These are phyloP conservation scores for Kodamaea ohmeri DNA, from an alignment of 1,139 yeast species.

Conservation along the genomic window DNA sequence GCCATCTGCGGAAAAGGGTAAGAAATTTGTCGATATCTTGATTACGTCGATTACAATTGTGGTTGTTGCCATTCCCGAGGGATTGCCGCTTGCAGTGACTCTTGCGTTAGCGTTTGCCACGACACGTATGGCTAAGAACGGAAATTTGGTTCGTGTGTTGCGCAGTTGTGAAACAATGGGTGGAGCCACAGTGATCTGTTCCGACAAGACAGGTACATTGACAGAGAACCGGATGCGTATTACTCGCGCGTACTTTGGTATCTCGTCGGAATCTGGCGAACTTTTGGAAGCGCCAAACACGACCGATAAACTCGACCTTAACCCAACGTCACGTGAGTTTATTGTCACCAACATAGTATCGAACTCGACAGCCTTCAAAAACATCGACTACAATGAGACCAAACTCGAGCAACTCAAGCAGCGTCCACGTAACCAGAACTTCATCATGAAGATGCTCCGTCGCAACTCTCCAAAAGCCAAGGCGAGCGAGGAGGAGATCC, in stretches of 20 bases:
- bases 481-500: constrained; percentile 7
- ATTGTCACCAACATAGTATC: constrained; percentile 55
- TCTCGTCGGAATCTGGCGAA: constrained; percentile 10
- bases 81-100: constrained; percentile 94
- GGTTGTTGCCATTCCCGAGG: constrained; percentile 98
- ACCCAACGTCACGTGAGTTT: constrained; percentile 1
- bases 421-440: constrained; percentile 30
- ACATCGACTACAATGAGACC: constrained; percentile 43
- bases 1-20: constrained; percentile 75
- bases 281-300: constrained; percentile 7
- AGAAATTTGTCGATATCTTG: constrained; percentile 75
- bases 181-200: constrained; percentile 93
- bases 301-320: constrained; percentile 1
- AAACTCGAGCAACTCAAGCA: constrained; percentile 28
- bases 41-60: constrained; percentile 90
- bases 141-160: constrained; percentile 89
- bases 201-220: constrained; percentile 95
- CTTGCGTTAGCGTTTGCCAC: constrained; percentile 96
- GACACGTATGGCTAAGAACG: constrained; percentile 95
- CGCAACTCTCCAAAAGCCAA: constrained; percentile 12
- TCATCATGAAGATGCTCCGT: constrained; percentile 17
- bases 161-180: constrained; percentile 99
- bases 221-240: constrained; percentile 93
- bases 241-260: constrained; percentile 69
- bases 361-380: constrained; percentile 90